These are phyloP conservation scores for Xylariaceae sp. DNA, from an alignment of 2,329 filamentous ascomycete species.

Conservation along the genomic window DNA sequence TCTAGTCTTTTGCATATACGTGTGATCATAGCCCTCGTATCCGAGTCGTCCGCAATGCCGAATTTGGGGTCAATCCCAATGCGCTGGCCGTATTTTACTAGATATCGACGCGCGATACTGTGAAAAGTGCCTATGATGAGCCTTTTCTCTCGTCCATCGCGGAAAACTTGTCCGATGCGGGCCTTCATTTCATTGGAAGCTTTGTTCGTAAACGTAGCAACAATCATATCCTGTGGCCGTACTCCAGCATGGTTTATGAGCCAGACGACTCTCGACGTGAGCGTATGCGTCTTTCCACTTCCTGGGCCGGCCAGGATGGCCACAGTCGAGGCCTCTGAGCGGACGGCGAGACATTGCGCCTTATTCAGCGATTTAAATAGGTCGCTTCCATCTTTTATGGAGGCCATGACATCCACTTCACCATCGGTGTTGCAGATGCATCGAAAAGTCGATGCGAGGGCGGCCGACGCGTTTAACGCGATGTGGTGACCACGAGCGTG, in stretches of 20 bases:
- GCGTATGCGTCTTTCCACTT: slow-evolving; percentile 88
- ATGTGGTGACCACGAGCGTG: neutral
- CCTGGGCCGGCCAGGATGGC: slow-evolving; percentile 64
- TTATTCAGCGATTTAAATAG: slow-evolving; percentile 49
- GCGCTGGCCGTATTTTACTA: slow-evolving; percentile 75
- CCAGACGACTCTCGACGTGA: slow-evolving; percentile 89
- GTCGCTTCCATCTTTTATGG: slow-evolving; percentile 15
- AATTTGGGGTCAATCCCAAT: slow-evolving; percentile 82
- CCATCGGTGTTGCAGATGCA: slow-evolving; percentile 4
- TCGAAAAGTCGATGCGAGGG: neutral
- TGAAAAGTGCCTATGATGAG: slow-evolving; percentile 92
- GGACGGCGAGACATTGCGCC: slow-evolving; percentile 53
- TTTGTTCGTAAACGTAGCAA: slow-evolving; percentile 96
- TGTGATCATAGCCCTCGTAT: slow-evolving; percentile 73
- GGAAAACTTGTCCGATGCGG: slow-evolving; percentile 75
- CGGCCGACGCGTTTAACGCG: slow-evolving; percentile 18
- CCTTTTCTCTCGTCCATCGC: slow-evolving; percentile 66
- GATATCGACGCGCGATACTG: slow-evolving; percentile 80
- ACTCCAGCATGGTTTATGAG: slow-evolving; percentile 68
- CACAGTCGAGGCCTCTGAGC: slow-evolving; percentile 48
- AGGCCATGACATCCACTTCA: slow-evolving; percentile 22
- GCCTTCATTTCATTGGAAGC: slow-evolving; percentile 90
- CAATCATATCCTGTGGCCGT: slow-evolving; percentile 80
- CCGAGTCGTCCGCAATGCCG: slow-evolving; percentile 80
- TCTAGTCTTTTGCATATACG: slow-evolving; percentile 74